These are phyloP conservation scores for Mycena chlorophos DNA, from an alignment of 768 basidiomycete species.

Conservation along the genomic window DNA sequence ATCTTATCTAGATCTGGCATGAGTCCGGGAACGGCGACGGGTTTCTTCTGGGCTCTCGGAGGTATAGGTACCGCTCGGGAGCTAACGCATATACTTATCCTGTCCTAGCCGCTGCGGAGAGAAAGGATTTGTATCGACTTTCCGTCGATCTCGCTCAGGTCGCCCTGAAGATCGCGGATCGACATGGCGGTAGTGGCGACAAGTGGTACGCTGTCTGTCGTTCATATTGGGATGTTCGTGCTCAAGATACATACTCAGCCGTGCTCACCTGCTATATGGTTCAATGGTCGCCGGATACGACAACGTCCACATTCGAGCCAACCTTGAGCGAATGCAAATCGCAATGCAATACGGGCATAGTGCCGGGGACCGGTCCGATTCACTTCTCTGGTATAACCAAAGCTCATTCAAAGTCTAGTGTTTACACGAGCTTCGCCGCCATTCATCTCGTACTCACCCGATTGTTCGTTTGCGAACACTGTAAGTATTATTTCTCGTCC, in stretches of 20 bases:
- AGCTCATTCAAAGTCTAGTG: constrained; percentile 34
- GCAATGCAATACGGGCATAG: constrained; percentile 66
- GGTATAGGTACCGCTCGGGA: constrained; percentile 37
- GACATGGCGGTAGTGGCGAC: constrained; percentile 60
- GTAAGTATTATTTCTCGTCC: constrained; percentile 37
- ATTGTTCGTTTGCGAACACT: constrained; percentile 61
- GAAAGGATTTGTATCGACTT: constrained; percentile 64
- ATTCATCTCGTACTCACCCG: constrained; percentile 55
- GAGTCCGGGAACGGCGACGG: constrained; percentile 65
- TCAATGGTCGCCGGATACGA: constrained; percentile 69
- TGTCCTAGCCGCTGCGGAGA: constrained; percentile 54
- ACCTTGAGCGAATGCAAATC: constrained; percentile 58
- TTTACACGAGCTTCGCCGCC: constrained; percentile 61
- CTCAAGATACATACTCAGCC: constrained; percentile 35
- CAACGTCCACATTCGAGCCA: constrained; percentile 63
- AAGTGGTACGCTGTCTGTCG: constrained; percentile 52
- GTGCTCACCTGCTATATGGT: constrained; percentile 60
- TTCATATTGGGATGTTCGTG: constrained; percentile 8
- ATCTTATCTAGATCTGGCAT: constrained; percentile 54
- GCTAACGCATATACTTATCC: constrained; percentile 1
- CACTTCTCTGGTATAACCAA: background rate
- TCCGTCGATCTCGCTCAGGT: constrained; percentile 67
- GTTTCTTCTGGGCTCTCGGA: constrained; percentile 72
- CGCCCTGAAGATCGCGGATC: constrained; percentile 66
- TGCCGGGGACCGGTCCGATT: constrained; percentile 61